Conservation (phyloP, 805 yeast genomes). For the Barnettozyma botsteinii region DNA sequence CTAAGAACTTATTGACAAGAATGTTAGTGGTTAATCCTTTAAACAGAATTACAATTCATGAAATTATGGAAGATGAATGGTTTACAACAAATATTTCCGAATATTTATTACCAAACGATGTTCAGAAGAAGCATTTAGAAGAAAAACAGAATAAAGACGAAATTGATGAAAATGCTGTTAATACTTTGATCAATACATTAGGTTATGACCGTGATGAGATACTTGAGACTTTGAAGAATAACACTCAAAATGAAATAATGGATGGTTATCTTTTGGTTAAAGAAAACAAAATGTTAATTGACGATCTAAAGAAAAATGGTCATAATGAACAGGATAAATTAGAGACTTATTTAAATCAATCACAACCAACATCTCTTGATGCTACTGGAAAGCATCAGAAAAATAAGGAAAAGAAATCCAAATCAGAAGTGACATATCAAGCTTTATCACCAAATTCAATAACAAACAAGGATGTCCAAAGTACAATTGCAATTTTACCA, state of each 20-base stretch:
- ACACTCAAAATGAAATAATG: slow-evolving; percentile 65
- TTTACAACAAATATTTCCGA: slow-evolving; percentile 76
- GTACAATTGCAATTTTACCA: slow-evolving; percentile 89
- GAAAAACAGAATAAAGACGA: slow-evolving; percentile 25
- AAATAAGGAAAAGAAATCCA: slow-evolving; percentile 15
- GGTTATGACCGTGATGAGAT: slow-evolving; percentile 87
- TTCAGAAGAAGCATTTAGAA: slow-evolving; percentile 26
- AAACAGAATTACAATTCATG: slow-evolving; percentile 87
- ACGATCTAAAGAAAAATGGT: slow-evolving; percentile 49
- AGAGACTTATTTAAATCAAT: slow-evolving; percentile 53
- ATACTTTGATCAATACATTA: slow-evolving; percentile 73
- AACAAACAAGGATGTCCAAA: slow-evolving; percentile 34
- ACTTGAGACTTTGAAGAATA: slow-evolving; percentile 57
- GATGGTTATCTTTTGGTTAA: slow-evolving; percentile 81
- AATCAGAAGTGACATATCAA: slow-evolving; percentile 30
- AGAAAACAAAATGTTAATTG: slow-evolving; percentile 68
- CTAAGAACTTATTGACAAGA: slow-evolving; percentile 71
- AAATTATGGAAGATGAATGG: slow-evolving; percentile 93
- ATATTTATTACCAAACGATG: slow-evolving; percentile 55
- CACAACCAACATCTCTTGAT: slow-evolving; percentile 40
- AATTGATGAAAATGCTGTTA: slow-evolving; percentile 70
- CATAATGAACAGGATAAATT: slow-evolving; percentile 36
- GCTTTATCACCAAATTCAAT: slow-evolving; percentile 25
- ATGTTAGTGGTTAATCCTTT: slow-evolving; percentile 95
- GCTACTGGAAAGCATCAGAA: slow-evolving; percentile 12